Evolutionary conservation across 2,329 filamentous ascomycete genomes (phyloP).

Genomic region (Botryotinia globosa): DNA sequence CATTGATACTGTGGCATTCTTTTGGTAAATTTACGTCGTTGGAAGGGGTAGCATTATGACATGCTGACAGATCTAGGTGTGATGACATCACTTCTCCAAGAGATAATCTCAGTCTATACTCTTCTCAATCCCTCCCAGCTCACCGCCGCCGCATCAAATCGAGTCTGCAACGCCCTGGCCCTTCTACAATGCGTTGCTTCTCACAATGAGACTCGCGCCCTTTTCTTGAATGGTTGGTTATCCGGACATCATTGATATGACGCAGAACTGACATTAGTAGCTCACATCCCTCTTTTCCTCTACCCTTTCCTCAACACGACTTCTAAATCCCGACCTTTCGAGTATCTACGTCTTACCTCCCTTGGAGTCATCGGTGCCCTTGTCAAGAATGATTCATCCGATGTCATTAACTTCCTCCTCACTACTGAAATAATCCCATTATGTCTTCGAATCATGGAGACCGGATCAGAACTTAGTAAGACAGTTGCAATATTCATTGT

Average conservation of each 20-base stretch:
- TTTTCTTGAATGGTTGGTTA: constrained; percentile 83
- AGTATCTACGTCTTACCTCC: constrained; percentile 93
- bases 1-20: constrained; percentile 95
- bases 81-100: constrained; percentile 95
- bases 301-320: constrained; percentile 99
- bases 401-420: constrained; percentile 97
- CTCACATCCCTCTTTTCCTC: constrained; percentile 94
- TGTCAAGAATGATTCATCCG: constrained; percentile 97
- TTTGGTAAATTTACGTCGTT: constrained; percentile 65
- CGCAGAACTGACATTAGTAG: constrained; percentile 48
- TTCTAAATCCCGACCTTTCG: constrained; percentile 94
- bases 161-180: constrained; percentile 95
- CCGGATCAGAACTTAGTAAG: constrained; percentile 95
- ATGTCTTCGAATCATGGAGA: constrained; percentile 98
- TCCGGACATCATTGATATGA: background rate
- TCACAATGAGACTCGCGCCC: constrained; percentile 89
- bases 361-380: constrained; percentile 94
- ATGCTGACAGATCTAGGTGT: constrained; percentile 60
- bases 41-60: background rate
- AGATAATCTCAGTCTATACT: constrained; percentile 98
- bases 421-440: constrained; percentile 98
- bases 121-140: constrained; percentile 95
- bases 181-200: constrained; percentile 95
- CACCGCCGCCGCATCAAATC: constrained; percentile 93
- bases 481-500: constrained; percentile 99